Evolutionary conservation across 1,284 basidiomycete genomes (phyloP).

Genomic region (Pyrrhoderma lamaoense): DNA sequence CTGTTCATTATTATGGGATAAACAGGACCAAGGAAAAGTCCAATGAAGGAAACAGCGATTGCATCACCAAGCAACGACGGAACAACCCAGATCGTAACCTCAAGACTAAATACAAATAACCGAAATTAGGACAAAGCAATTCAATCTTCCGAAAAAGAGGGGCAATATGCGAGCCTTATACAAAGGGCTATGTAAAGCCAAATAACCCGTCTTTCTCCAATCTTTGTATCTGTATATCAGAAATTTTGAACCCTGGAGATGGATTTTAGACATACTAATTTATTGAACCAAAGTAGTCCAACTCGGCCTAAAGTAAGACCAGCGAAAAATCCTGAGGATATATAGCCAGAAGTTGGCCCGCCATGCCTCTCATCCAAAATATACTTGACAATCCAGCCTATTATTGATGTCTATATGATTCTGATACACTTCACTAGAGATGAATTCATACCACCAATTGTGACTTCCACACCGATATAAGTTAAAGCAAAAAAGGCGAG

Average conservation of each 20-base stretch:
- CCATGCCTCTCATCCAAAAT: conserved; percentile 23
- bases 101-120: conserved; percentile 43
- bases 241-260: background rate
- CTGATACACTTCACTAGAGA: too few relatives aligned
- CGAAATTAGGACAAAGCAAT: too few relatives aligned
- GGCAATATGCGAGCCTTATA: conserved; percentile 11
- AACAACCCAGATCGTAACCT: conserved; percentile 58
- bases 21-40: conserved; percentile 31
- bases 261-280: background rate
- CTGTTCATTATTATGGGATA: conserved; percentile 26
- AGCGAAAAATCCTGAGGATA: conserved; percentile 23
- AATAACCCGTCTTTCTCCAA: conserved; percentile 44
- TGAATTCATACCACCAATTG: conserved; percentile 55
- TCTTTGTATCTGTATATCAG: too few relatives aligned
- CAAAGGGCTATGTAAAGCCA: conserved; percentile 11
- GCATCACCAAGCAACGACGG: conserved; percentile 53
- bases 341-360: conserved; percentile 23
- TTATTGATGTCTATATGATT: too few relatives aligned
- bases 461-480: conserved; percentile 63
- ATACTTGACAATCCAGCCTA: conserved; percentile 27
- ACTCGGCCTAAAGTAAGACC: conserved; percentile 19
- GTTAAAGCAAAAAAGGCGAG: conserved; percentile 55
- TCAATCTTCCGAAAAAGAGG: too few relatives aligned
- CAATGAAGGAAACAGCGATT: conserved; percentile 50
- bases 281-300: conserved; percentile 8